Conservation (phyloP, 1,284 basidiomycete genomes). For the Hymenochaete sp. region DNA sequence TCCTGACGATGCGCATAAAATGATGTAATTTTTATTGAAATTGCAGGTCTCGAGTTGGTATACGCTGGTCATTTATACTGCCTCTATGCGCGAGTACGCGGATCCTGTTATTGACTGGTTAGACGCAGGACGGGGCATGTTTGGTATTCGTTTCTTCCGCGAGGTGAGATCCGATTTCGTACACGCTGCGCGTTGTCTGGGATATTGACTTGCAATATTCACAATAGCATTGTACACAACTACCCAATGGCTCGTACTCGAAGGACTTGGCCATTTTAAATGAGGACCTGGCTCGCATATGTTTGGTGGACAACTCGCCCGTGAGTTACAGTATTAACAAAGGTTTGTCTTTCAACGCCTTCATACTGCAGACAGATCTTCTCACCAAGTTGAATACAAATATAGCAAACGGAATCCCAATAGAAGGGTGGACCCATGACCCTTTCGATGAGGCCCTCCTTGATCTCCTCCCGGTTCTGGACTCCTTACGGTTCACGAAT, state of each 20-base stretch:
- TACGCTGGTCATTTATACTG: constrained; percentile 97
- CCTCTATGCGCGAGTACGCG: constrained; percentile 98
- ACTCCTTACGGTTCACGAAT: constrained; percentile 90
- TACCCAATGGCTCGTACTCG: constrained; percentile 88
- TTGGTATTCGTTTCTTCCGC: constrained; percentile 83
- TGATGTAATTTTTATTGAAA: constrained; percentile 1
- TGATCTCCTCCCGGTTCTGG: constrained; percentile 90
- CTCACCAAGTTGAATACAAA: constrained; percentile 7
- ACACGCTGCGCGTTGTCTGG: neutral
- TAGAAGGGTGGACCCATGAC: constrained; percentile 99
- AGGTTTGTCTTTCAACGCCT: constrained; percentile 45
- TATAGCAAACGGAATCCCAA: constrained; percentile 92
- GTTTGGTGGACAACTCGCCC: constrained; percentile 95
- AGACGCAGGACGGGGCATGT: constrained; percentile 87
- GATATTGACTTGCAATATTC: constrained; percentile 4
- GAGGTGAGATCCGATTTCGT: constrained; percentile 51
- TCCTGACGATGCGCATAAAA: neutral
- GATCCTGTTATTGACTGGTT: constrained; percentile 99
- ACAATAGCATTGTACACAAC: constrained; percentile 77
- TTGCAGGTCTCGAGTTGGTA: constrained; percentile 94
- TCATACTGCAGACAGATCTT: neutral
- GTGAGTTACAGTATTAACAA: constrained; percentile 89
- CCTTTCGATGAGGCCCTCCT: constrained; percentile 94
- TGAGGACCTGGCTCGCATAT: constrained; percentile 81
- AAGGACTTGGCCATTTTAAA: constrained; percentile 90